phyloP scores from a whole-genome alignment of 139 green algal genomes.

The Chlorella ohadii region DNA sequence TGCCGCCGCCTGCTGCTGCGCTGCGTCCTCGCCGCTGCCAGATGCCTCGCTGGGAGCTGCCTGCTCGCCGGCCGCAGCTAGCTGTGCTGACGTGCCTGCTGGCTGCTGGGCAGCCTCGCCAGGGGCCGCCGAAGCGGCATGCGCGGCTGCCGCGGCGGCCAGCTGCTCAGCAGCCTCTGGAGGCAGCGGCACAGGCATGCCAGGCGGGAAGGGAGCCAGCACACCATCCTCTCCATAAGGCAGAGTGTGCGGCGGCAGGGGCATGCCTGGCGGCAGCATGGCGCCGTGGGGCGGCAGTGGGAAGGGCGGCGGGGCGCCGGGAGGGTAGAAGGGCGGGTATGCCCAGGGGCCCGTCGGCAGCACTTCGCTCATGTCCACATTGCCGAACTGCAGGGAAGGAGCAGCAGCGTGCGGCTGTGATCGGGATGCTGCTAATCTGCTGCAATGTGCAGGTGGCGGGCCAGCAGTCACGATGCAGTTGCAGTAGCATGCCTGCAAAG shows the following conservation, averaged over 20 bases:
- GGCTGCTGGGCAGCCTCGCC: background rate
- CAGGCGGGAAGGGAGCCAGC: conserved; percentile 19
- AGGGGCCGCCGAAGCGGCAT: background rate
- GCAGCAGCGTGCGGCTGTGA: too few species aligned
- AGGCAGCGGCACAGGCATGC: conserved; percentile 28
- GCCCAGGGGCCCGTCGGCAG: background rate
- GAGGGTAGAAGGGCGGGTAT: conserved; percentile 2
- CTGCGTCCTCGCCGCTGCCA: background rate
- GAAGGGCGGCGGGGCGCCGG: background rate
- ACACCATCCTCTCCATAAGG: background rate
- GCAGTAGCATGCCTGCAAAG: too few species aligned
- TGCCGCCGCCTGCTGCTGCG: background rate
- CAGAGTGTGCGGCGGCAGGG: conserved; percentile 2
- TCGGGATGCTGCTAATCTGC: too few species aligned
- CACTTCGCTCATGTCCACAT: background rate
- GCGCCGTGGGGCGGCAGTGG: background rate
- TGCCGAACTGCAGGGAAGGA: conserved; percentile 27
- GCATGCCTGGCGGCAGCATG: background rate
- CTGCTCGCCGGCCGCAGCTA: background rate
- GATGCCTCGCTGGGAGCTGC: background rate
- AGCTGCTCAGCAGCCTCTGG: conserved; percentile 15
- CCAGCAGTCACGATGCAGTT: too few species aligned
- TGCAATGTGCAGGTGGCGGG: too few species aligned
- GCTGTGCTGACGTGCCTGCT: background rate
- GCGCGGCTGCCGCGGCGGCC: background rate